Evolutionary conservation across 2,329 filamentous ascomycete genomes (phyloP).

Genomic region (Gyromitra esculenta): DNA sequence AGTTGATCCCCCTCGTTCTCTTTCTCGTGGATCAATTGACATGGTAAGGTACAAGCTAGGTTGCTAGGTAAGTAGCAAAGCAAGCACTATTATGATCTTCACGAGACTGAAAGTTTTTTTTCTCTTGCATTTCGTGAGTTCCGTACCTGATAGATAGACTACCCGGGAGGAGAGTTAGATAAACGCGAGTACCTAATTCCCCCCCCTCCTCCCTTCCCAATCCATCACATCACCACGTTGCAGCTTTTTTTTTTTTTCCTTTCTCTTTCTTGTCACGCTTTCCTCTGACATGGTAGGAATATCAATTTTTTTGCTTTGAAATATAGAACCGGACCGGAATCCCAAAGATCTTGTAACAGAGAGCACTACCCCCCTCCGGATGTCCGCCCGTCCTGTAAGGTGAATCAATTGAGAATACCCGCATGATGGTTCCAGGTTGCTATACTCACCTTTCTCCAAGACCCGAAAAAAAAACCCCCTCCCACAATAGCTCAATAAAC

Average conservation of each 20-base stretch:
- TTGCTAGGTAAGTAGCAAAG: not conserved
- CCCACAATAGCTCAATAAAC: constrained; percentile 15
- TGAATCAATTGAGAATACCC: constrained; percentile 25
- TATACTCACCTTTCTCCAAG: constrained; percentile 1
- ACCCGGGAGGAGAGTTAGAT: constrained; percentile 21
- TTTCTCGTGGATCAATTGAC: constrained; percentile 20
- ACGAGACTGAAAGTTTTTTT: constrained; percentile 13
- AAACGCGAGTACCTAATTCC: constrained; percentile 11
- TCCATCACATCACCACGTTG: not conserved
- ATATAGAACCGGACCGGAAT: constrained; percentile 43
- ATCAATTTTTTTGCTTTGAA: constrained; percentile 21
- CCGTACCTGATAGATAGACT: constrained; percentile 11
- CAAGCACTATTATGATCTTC: constrained; percentile 21
- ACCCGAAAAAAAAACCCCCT: constrained; percentile 8
- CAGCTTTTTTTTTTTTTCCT: too few species aligned
- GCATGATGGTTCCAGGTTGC: constrained; percentile 35
- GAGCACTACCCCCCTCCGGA: not conserved
- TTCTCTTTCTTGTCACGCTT: not conserved
- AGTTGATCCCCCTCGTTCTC: constrained; percentile 26
- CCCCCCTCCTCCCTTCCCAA: too few species aligned
- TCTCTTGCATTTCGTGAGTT: constrained; percentile 1
- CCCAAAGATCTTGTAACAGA: constrained; percentile 43
- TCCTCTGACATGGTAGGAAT: constrained; percentile 26
- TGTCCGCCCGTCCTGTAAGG: constrained; percentile 37
- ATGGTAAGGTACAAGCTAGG: constrained; percentile 27